A percentile compares a stretch with the other conserved stretches of the same genome.
Evolutionary conservation across 208 protist species (phyloP).

Genomic region (Crithidia mellificae): DNA sequence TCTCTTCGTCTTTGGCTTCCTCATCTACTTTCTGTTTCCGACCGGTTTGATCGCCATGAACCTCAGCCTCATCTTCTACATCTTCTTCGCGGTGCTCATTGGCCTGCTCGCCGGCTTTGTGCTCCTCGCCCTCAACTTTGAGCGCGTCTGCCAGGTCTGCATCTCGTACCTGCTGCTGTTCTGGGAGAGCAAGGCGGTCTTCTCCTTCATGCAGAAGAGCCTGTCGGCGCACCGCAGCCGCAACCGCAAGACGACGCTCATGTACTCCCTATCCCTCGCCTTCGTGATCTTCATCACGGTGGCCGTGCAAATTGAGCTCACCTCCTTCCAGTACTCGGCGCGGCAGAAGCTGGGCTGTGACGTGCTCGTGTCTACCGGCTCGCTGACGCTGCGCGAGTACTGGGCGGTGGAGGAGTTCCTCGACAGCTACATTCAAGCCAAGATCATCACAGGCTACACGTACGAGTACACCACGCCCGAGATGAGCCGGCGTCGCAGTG

Average conservation of each 20-base stretch:
- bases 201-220: conserved; percentile 87
- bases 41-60: conserved; percentile 84
- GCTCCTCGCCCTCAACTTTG: conserved; percentile 91
- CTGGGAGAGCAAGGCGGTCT: conserved; percentile 83
- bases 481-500: not conserved
- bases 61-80: conserved; percentile 88
- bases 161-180: conserved; percentile 78
- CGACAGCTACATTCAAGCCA: conserved; percentile 1
- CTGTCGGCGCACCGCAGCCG: conserved; percentile 86
- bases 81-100: conserved; percentile 94
- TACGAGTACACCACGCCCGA: conserved; percentile 12
- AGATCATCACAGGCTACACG: conserved; percentile 18
- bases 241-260: conserved; percentile 96
- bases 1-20: conserved; percentile 72
- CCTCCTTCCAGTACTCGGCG: conserved; percentile 36
- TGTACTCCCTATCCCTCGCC: conserved; percentile 92
- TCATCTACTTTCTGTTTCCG: conserved; percentile 95
- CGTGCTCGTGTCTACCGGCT: conserved; percentile 12
- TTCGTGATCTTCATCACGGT: conserved; percentile 96
- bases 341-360: conserved; percentile 39
- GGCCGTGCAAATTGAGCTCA: conserved; percentile 78
- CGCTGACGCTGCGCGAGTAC: conserved; percentile 17
- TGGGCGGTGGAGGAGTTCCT: conserved; percentile 13
- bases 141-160: conserved; percentile 64
- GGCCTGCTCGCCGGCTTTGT: conserved; percentile 90